Conservation (phyloP, 1,284 basidiomycete species). For the Ustilago vetiveriae region DNA sequence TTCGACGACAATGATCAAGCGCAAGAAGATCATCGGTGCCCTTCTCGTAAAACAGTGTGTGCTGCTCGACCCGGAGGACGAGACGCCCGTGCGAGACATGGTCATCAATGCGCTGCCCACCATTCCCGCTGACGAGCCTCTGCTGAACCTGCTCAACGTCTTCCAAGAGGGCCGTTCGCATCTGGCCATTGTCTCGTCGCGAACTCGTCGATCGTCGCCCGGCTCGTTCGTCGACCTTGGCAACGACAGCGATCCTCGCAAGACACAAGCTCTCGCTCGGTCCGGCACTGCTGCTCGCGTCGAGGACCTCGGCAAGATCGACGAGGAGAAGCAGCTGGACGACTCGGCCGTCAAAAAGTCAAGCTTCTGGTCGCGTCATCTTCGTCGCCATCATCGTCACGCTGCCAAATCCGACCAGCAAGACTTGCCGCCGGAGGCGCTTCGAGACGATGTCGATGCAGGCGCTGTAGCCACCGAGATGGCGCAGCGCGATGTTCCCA, state of each 20-base stretch:
- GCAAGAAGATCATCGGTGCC: conserved; percentile 81
- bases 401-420: conserved; percentile 65
- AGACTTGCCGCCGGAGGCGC: conserved; percentile 69
- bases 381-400: conserved; percentile 78
- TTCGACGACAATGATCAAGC: conserved; percentile 55
- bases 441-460: conserved; percentile 73
- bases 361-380: conserved; percentile 70
- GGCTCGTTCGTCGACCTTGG: conserved; percentile 63
- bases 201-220: conserved; percentile 41
- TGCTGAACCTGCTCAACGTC: conserved; percentile 85
- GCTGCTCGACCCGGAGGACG: conserved; percentile 82
- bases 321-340: conserved; percentile 57
- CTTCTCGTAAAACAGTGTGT: conserved; percentile 87
- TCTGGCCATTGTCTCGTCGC: conserved; percentile 81
- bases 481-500: conserved; percentile 70
- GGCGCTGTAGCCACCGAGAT: conserved; percentile 43
- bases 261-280: conserved; percentile 21
- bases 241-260: conserved; percentile 34
- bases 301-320: conserved; percentile 49
- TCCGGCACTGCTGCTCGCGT: conserved; percentile 39
- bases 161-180: conserved; percentile 92
- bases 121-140: conserved; percentile 83
- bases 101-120: conserved; percentile 80
- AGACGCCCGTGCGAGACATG: conserved; percentile 63
- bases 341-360: conserved; percentile 62